phyloP scores from a whole-genome alignment of 805 yeast genomes.

The Soucietia sequanensis region DNA sequence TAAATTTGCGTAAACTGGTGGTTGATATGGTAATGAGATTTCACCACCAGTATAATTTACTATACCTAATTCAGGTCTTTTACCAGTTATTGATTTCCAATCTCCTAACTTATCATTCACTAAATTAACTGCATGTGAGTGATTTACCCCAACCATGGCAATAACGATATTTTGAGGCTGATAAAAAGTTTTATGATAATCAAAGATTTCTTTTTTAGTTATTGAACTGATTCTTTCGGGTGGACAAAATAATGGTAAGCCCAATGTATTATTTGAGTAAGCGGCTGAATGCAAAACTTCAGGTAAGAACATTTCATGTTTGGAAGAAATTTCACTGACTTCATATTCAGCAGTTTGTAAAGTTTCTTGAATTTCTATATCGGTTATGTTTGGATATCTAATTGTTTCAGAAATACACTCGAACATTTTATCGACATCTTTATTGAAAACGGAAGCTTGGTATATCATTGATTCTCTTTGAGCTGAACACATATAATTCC shows the following conservation, averaged over 20 bases:
- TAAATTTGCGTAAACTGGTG: conserved; percentile 44
- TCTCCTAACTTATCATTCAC: conserved; percentile 65
- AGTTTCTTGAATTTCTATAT: conserved; percentile 72
- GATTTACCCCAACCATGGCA: conserved; percentile 83
- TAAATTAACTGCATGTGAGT: conserved; percentile 62
- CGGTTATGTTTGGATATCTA: conserved; percentile 62
- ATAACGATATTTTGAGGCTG: conserved; percentile 81
- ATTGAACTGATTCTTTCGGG: conserved; percentile 60
- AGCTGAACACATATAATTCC: conserved; percentile 90
- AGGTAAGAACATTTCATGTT: conserved; percentile 83
- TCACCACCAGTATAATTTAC: conserved; percentile 58
- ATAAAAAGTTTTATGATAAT: conserved; percentile 65
- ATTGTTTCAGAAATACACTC: conserved; percentile 76
- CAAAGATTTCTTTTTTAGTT: conserved; percentile 48
- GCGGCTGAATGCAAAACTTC: conserved; percentile 89
- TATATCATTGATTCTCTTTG: conserved; percentile 90
- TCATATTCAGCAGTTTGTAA: conserved; percentile 75
- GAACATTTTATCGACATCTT: conserved; percentile 78
- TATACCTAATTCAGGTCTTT: conserved; percentile 45
- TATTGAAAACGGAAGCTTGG: conserved; percentile 91
- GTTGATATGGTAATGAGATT: conserved; percentile 35
- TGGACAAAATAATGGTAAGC: conserved; percentile 84
- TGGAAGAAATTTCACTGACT: conserved; percentile 74
- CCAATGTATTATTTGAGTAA: conserved; percentile 67
- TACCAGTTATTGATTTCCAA: conserved; percentile 35